Percentiles rank a stretch among this genome's conserved stretches.
phyloP scores from a whole-genome alignment of 2,329 filamentous ascomycete species.

The Venturia effusa region DNA sequence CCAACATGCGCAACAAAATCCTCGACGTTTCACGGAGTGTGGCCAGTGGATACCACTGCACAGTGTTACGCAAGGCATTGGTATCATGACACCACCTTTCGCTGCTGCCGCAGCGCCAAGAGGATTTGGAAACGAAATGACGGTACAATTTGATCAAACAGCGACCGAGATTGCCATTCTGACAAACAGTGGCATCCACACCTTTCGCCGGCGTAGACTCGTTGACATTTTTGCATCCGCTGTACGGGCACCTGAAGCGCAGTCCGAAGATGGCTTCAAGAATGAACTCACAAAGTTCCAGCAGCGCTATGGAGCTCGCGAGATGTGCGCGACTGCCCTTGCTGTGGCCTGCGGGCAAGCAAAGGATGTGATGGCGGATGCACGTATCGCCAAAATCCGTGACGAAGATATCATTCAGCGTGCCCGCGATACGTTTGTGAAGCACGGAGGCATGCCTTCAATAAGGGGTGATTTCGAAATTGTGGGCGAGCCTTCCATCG shows the following conservation, averaged over 20 bases:
- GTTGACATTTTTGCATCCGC: constrained; percentile 87
- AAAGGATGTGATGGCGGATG: constrained; percentile 62
- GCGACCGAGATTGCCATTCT: constrained; percentile 80
- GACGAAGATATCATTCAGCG: constrained; percentile 80
- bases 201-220: constrained; percentile 70
- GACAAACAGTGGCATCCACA: constrained; percentile 81
- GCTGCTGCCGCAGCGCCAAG: constrained; percentile 52
- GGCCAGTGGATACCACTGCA: constrained; percentile 70
- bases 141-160: constrained; percentile 84
- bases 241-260: constrained; percentile 48
- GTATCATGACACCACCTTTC: constrained; percentile 63
- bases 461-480: constrained; percentile 65
- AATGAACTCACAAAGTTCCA: constrained; percentile 76
- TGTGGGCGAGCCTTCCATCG: constrained; percentile 47
- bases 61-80: constrained; percentile 66
- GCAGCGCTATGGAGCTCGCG: constrained; percentile 72
- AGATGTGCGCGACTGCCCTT: constrained; percentile 81
- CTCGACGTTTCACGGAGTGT: constrained; percentile 61
- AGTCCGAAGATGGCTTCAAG: constrained; percentile 68
- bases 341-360: constrained; percentile 94
- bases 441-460: constrained; percentile 79
- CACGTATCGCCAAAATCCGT: constrained; percentile 57
- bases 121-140: constrained; percentile 90
- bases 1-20: constrained; percentile 40
- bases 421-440: constrained; percentile 80